A percentile compares a stretch with the other conserved stretches of the same genome.
Conservation (phyloP, 805 yeast species). For the Limtongozyma cylindracea region DNA sequence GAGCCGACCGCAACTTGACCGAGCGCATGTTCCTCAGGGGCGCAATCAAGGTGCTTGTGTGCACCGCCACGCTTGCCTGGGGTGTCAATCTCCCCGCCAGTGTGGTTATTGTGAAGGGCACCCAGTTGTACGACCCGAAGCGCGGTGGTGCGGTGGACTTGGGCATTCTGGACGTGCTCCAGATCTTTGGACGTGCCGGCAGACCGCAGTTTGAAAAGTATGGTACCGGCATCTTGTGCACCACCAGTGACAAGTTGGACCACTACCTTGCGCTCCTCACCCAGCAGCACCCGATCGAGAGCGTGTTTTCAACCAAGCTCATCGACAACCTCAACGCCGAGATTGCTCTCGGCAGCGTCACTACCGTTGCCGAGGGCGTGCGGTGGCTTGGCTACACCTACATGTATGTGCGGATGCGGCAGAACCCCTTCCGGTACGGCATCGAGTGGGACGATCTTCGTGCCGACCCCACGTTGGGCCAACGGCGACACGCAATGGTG, state of each 20-base stretch:
- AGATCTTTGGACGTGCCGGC: constrained; percentile 98
- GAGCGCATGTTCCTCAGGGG: constrained; percentile 76
- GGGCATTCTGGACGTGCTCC: constrained; percentile 91
- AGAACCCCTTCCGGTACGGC: constrained; percentile 83
- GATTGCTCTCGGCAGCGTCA: constrained; percentile 83
- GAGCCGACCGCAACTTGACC: constrained; percentile 72
- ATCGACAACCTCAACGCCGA: constrained; percentile 94
- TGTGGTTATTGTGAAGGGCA: constrained; percentile 70
- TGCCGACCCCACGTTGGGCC: constrained; percentile 60
- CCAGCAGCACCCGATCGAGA: constrained; percentile 93
- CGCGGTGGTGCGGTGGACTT: constrained; percentile 86
- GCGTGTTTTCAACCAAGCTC: constrained; percentile 47
- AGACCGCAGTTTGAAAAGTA: constrained; percentile 85
- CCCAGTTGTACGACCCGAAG: constrained; percentile 84
- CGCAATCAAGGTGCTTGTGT: constrained; percentile 68
- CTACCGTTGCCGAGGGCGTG: constrained; percentile 82
- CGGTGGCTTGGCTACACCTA: constrained; percentile 98
- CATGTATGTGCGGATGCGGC: constrained; percentile 79
- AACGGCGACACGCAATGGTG: constrained; percentile 52
- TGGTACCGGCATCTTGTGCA: constrained; percentile 84
- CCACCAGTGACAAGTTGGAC: constrained; percentile 57
- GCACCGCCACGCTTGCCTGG: constrained; percentile 74
- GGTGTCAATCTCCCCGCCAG: constrained; percentile 98
- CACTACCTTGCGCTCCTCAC: constrained; percentile 76
- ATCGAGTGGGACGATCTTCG: constrained; percentile 68